Evolutionary conservation across 2,329 filamentous ascomycete species (phyloP), one percentile per base, ranked within the genome.

Genomic region (Epichloe baconii): DNA sequence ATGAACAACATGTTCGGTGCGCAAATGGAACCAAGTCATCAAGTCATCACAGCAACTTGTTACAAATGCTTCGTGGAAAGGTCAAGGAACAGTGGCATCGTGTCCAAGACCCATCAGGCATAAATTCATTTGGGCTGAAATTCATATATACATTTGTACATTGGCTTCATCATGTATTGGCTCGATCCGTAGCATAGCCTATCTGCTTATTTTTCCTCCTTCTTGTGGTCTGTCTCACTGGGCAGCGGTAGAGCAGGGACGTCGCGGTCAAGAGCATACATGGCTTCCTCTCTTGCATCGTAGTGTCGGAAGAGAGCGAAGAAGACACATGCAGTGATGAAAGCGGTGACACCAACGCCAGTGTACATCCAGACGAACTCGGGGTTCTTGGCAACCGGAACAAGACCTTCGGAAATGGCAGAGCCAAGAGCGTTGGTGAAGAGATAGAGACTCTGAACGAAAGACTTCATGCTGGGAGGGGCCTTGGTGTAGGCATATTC

Each of bases 401-500:
- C 74, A 12, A 86, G 67, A 2, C 81, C 76, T 57, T 82, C 77
- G 2, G 77, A 79, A 21, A 88, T 66, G 35, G 76, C 77, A 2
- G 78, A 73, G 3, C 77, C 78, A 44, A 79, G 71, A 3, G 79
- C 80, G 44, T 70, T 77, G 40, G 78, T 82, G 54, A 83, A 71
- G 52, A 82, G 70, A 58, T 78, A 82, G n/a, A 83, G 60, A 12
- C 74, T 73, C 62, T 74, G 74, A 34, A 79, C 70, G 70, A 79
- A 79, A 0, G 77, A 79, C 63, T 82, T 78, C 82, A 87, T 85
- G 62, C 73, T 79, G 42, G 76, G 75, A 2, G 83, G 83, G 0
- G 84, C 83, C 66, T 87, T 86, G 60, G 82, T 85, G 66, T 82
- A 87, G 17, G 82, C 83, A 57, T 87, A 86, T 63, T 88, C 84